These are phyloP conservation scores for Blepharisma japonicum DNA, from an alignment of 73 alveolate genomes.

Conservation along the genomic window DNA sequence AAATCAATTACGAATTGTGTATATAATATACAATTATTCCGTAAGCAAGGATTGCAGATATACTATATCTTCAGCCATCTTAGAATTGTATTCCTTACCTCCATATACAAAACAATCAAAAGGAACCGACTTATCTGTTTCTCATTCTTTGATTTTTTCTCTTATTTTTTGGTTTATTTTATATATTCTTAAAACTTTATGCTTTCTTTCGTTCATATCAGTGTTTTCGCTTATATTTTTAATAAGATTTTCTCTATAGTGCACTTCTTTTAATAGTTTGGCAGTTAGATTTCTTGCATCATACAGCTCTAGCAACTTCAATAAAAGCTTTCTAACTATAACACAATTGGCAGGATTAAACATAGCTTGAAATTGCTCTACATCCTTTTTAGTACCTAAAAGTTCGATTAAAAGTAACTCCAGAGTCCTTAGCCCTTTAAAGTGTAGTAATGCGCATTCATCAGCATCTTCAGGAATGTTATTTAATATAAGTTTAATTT, in stretches of 20 bases:
- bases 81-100: neutral
- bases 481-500: neutral
- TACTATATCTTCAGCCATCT: neutral
- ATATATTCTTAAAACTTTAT: neutral
- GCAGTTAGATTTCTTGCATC: neutral
- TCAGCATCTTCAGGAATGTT: neutral
- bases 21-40: too few species aligned
- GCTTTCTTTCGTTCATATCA: neutral
- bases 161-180: neutral
- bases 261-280: neutral
- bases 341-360: neutral
- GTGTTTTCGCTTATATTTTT: neutral
- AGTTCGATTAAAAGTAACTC: neutral
- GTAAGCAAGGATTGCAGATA: neutral
- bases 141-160: neutral
- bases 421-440: neutral
- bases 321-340: neutral
- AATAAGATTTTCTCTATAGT: neutral
- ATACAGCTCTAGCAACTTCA: neutral
- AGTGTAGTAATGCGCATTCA: neutral
- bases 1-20: too few species aligned
- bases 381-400: slow-evolving; percentile 9
- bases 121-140: neutral
- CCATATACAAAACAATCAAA: neutral
- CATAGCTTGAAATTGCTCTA: slow-evolving; percentile 5